Conservation (phyloP, 371 early-diverging fungal species). For the Chytridiales sp. region DNA sequence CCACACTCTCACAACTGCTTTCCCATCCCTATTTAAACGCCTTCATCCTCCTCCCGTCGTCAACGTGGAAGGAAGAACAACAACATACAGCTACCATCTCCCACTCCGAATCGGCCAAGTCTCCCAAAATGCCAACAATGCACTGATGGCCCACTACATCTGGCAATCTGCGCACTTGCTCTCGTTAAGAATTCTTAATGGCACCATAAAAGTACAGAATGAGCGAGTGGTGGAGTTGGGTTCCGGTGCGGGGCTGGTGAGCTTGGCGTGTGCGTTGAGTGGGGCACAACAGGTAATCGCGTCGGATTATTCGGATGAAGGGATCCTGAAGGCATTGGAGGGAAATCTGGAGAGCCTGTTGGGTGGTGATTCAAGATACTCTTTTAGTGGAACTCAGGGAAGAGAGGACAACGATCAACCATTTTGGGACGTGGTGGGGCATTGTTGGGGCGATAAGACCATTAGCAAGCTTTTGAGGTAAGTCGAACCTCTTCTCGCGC, state of each 20-base stretch:
- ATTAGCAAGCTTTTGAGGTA: neutral
- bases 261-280: conserved; percentile 14
- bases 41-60: neutral
- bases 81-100: conserved; percentile 5
- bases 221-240: conserved; percentile 34
- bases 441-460: conserved; percentile 31
- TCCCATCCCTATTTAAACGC: neutral
- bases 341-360: conserved; percentile 20
- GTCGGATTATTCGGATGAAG: conserved; percentile 38
- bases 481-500: neutral
- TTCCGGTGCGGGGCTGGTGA: conserved; percentile 34
- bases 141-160: conserved; percentile 40
- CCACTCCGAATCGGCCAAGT: conserved; percentile 10
- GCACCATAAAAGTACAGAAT: conserved; percentile 12
- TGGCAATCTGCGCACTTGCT: conserved; percentile 37
- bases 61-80: neutral
- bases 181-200: conserved; percentile 14
- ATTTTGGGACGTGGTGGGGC: conserved; percentile 28
- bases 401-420: neutral
- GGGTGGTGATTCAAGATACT: conserved; percentile 1
- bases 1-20: conserved; percentile 1
- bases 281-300: conserved; percentile 24
- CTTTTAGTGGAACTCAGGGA: neutral
- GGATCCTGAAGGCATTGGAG: conserved; percentile 25
- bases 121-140: conserved; percentile 17